Evolutionary conservation across 805 yeast species (phyloP).

Genomic region (Cyberlindnera nakhonratchasimensis): DNA sequence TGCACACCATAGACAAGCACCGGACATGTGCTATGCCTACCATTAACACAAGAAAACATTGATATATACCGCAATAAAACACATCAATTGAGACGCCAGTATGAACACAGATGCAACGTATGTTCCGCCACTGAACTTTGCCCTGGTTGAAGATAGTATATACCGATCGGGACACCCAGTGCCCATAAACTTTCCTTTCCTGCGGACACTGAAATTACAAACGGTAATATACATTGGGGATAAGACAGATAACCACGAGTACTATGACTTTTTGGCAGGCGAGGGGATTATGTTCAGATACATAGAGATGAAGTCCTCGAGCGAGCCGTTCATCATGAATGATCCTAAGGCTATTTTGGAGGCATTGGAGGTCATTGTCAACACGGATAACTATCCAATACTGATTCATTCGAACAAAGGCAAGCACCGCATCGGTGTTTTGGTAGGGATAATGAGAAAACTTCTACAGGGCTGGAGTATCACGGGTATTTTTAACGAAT

Average conservation of each 20-base stretch:
- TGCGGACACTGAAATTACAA: slow-evolving; percentile 61
- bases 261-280: slow-evolving; percentile 61
- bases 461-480: slow-evolving; percentile 89
- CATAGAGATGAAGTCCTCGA: slow-evolving; percentile 66
- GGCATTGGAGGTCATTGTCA: slow-evolving; percentile 54
- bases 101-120: slow-evolving; percentile 23
- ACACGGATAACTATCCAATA: slow-evolving; percentile 77
- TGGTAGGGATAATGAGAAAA: slow-evolving; percentile 88
- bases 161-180: slow-evolving; percentile 95
- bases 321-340: slow-evolving; percentile 64
- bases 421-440: slow-evolving; percentile 89
- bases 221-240: slow-evolving; percentile 87
- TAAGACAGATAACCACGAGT: slow-evolving; percentile 60
- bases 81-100: not conserved
- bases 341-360: slow-evolving; percentile 54
- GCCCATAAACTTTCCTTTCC: slow-evolving; percentile 77
- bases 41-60: no score
- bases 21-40: no score
- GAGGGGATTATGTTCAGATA: slow-evolving; percentile 54
- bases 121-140: slow-evolving; percentile 91
- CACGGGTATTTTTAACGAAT: slow-evolving; percentile 91
- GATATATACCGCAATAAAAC: no score
- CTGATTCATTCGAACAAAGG: slow-evolving; percentile 93
- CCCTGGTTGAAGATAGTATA: slow-evolving; percentile 81
- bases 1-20: no score